Evolutionary conservation across 179 eudicot genomes (phyloP), one percentile per base, ranked within the genome.

Genomic region (Camellia oleifera): DNA sequence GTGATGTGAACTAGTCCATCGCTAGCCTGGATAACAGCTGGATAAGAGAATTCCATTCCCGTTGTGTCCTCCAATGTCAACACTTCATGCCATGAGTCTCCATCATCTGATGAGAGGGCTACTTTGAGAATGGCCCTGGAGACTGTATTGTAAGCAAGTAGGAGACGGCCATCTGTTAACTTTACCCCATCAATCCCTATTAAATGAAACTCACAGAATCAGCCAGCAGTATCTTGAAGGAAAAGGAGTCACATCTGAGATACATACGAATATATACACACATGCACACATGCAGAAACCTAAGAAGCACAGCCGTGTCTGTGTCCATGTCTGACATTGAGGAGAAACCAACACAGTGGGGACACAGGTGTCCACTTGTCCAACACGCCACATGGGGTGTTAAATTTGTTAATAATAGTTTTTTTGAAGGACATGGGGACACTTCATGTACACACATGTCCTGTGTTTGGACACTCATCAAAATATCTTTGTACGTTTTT

Each of bases 111-210:
- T 42, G 98, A 96, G 60, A 91, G 50, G 0, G 90, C 98, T 67
- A 94, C 90, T 88, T 91, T 96, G 76, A 96, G 99, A 58, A 85
- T 81, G 20, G 83, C 97, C 66, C 99, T 90, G 13, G 98, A 90
- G 75, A 79, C 44, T 3, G 98, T 96, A 85, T 96, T 96, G 84
- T 96, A 96, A 76, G 91, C 98, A 75, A 96, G 93, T 82, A 95
- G 82, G 15, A 95, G 88, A 70, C 91, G 89, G 3, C 97, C 98
- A 84, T 95, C 92, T 46, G 40, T 85, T 81, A 95, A 76, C 87
- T 92, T 95, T n/a, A 90, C 92, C 40, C 98, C 99, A 84, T 95
- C 99, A 54, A 95, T 94, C 66, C 98, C 98, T 94, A 78, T 44
- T 15, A 62, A 67, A 77, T 11, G 44, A 18, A 79, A 69, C 8